Evolutionary conservation across 139 green algal genomes (phyloP), one percentile per base, ranked within the genome.

Genomic region (Chlorella sp.): DNA sequence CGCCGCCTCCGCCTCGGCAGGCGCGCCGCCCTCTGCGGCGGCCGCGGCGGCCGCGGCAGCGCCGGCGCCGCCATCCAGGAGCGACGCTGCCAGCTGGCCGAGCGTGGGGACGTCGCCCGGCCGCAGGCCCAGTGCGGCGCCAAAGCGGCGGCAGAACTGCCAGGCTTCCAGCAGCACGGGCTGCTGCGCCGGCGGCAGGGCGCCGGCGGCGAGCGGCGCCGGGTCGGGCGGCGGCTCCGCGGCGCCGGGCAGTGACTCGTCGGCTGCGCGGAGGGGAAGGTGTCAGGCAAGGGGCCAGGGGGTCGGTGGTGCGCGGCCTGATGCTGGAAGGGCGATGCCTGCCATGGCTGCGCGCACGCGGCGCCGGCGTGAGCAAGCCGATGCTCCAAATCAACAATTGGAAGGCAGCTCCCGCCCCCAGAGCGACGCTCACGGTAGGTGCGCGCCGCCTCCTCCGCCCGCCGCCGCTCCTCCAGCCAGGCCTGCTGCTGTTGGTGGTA

Each of bases 131-230:
- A 93, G 65, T 38, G 82, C 53, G 27, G 72, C 75, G 21, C 48
- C 72, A 77, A 91, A 90, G 36, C 82, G 73, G 56, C 74, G 77
- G 48, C 73, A 38, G 68, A 93, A 90, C 63, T 90, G 80, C 83
- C 87, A 90, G 2, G 73, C 46, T 50, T 89, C 85, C 55, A 86
- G 14, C 42, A 88, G 60, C 43, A 83, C 74, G 23, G 74, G 21
- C 51, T 84, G 38, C 63, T 58, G 63, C 19, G 67, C 31, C 53
- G 73, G 38, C 40, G 75, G 60, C 19, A 83, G 68, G n/a, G 62
- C 31, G n/a, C 82, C 83, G 8, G 36, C 66, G 35, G 63, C 73
- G 3, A 87, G 36, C 12, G 31, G 51, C 2, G 53, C 36, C 17
- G 81, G 71, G 25, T 42, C 21, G 5, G 82, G 75, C 40, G 81